Percentiles rank a stretch among this genome's conserved stretches.
Evolutionary conservation across 2,329 filamentous ascomycete species (phyloP).

Genomic region (Blastomyces parvus): DNA sequence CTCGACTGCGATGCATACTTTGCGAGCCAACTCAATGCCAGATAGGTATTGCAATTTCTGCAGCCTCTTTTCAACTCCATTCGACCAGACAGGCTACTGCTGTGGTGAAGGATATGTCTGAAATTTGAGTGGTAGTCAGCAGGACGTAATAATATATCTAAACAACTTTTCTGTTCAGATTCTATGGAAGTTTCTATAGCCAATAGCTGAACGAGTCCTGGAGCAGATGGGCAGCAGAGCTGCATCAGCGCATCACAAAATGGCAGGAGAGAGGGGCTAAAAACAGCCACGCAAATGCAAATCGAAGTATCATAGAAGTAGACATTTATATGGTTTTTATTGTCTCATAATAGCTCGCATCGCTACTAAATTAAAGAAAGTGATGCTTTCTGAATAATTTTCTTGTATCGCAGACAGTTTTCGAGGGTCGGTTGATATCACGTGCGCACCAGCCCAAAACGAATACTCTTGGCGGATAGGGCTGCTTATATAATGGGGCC

Average conservation of each 20-base stretch:
- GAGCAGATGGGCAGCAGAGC: too few relatives aligned
- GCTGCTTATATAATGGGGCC: constrained; percentile 21
- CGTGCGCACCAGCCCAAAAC: not conserved
- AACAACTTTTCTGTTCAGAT: not conserved
- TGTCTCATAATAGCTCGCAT: too few relatives aligned
- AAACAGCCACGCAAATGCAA: too few relatives aligned
- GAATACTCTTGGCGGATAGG: constrained; percentile 11
- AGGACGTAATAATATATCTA: not conserved
- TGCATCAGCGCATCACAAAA: too few relatives aligned
- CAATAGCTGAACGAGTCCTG: too few relatives aligned
- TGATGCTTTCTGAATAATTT: too few relatives aligned
- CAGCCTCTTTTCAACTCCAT: not conserved
- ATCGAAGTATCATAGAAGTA: too few relatives aligned
- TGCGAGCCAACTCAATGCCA: not conserved
- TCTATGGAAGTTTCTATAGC: too few relatives aligned
- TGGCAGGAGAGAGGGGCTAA: too few relatives aligned
- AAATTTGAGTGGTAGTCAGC: not conserved
- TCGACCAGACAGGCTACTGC: not conserved
- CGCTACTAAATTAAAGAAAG: too few relatives aligned
- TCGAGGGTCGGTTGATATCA: not conserved
- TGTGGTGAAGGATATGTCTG: not conserved
- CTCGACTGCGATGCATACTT: not conserved
- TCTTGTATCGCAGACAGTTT: too few relatives aligned
- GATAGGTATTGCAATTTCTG: not conserved
- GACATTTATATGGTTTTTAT: too few relatives aligned